Evolutionary conservation across 805 yeast genomes (phyloP).

Genomic region (baker's yeast (Saccharomyces cerevisiae)): DNA sequence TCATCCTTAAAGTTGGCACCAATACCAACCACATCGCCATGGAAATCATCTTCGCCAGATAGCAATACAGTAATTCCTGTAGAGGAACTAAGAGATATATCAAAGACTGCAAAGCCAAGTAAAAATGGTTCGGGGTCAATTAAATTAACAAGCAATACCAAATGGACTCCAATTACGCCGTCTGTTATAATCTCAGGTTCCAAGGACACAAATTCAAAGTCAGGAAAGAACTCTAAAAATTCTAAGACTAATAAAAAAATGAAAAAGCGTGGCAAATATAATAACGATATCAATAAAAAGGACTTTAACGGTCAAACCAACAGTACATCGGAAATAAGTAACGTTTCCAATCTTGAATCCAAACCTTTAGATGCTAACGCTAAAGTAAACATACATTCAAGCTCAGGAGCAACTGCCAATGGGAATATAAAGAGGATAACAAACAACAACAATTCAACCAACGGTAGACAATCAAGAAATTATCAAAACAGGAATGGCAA

Average conservation of each 20-base stretch:
- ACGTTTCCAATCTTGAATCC: not conserved
- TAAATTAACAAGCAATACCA: conserved; percentile 41
- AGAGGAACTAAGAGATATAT: conserved; percentile 3
- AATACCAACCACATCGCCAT: conserved; percentile 52
- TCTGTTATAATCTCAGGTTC: conserved; percentile 35
- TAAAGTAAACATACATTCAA: not conserved
- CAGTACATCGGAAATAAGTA: not conserved
- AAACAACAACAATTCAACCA: not conserved
- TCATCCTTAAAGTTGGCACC: conserved; percentile 52
- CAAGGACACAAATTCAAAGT: not conserved
- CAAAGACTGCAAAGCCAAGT: not conserved
- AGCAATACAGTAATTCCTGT: not conserved
- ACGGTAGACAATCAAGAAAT: not conserved
- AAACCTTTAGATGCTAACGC: not conserved
- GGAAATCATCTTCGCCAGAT: conserved; percentile 33
- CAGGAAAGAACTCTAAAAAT: not conserved
- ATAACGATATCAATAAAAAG: conserved; percentile 1
- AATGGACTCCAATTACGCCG: conserved; percentile 60
- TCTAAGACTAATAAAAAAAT: not conserved
- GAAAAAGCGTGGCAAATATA: conserved; percentile 2
- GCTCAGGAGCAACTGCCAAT: not conserved
- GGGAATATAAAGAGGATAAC: not conserved
- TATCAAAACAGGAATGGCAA: not conserved
- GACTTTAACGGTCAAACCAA: conserved; percentile 7
- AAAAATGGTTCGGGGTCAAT: not conserved